Evolutionary conservation across 192 early-diverging fungal genomes (phyloP).

Genomic region (Rhizophlyctis rosea): DNA sequence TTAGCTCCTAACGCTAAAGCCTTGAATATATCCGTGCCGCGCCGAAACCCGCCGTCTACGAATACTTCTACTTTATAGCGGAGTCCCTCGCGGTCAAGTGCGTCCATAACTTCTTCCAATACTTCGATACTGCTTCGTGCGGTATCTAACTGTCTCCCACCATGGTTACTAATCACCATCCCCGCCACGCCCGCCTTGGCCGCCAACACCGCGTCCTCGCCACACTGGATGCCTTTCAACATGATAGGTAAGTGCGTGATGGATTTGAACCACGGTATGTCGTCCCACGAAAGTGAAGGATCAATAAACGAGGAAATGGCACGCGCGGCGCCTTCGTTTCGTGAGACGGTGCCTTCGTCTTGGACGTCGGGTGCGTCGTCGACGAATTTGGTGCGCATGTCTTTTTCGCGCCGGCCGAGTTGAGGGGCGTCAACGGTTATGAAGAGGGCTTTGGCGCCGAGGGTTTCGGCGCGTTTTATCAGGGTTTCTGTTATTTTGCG

Average conservation of each 20-base stretch:
- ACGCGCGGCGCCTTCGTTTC: constrained; percentile 60
- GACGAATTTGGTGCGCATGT: constrained; percentile 74
- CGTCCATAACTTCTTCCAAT: constrained; percentile 81
- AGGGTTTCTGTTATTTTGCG: constrained; percentile 36
- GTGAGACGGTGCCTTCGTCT: constrained; percentile 32
- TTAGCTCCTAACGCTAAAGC: constrained; percentile 92
- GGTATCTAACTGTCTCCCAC: constrained; percentile 92
- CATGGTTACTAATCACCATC: constrained; percentile 94
- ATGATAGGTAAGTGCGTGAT: constrained; percentile 85
- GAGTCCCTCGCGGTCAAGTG: constrained; percentile 43
- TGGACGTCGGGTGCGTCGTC: constrained; percentile 44
- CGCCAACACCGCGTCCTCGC: constrained; percentile 86
- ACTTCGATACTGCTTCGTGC: constrained; percentile 78
- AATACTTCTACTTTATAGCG: constrained; percentile 75
- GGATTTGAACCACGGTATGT: constrained; percentile 81
- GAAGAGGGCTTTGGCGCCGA: constrained; percentile 56
- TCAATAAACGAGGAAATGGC: constrained; percentile 82
- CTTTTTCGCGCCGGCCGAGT: constrained; percentile 70
- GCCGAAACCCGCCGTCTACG: constrained; percentile 90
- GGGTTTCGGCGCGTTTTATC: constrained; percentile 37
- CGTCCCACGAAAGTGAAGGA: constrained; percentile 79
- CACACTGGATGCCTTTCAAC: constrained; percentile 89
- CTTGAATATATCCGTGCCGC: constrained; percentile 93
- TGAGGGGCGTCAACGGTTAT: constrained; percentile 82
- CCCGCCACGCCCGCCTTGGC: constrained; percentile 73